Conservation (phyloP, 257 asterid genomes). For the Scutellaria galericulata region DNA sequence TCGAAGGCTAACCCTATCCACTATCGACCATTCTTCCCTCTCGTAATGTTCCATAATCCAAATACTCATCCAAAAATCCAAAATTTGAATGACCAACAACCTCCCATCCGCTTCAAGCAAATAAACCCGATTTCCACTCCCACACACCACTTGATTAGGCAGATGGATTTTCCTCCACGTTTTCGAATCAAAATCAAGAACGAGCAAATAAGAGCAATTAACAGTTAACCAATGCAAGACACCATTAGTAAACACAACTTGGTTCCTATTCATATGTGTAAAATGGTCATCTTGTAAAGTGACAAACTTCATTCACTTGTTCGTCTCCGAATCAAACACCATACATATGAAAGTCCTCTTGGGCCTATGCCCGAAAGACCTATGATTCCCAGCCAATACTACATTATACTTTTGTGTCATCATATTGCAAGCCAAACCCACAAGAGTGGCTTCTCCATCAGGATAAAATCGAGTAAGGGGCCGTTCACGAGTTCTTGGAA, state of each 20-base stretch:
- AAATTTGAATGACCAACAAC: conserved; percentile 75
- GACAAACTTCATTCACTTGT: no score
- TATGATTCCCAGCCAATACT: no score
- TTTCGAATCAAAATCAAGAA: conserved; percentile 63
- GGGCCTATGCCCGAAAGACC: no score
- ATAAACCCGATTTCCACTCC: conserved; percentile 63
- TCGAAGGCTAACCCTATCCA: conserved; percentile 81
- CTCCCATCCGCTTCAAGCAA: conserved; percentile 78
- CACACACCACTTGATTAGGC: conserved; percentile 53
- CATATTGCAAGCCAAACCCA: no score
- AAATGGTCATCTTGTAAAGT: no score
- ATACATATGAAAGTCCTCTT: no score
- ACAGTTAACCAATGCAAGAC: conserved; percentile 87
- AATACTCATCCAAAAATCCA: conserved; percentile 83
- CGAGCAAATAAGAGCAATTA: conserved; percentile 68
- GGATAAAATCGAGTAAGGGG: no score
- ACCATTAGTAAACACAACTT: conserved; percentile 68
- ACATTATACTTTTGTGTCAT: no score
- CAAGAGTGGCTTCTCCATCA: no score
- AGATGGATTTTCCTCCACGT: conserved; percentile 67
- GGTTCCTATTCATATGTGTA: conserved; percentile 83
- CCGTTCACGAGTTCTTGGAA: no score
- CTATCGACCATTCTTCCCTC: conserved; percentile 66
- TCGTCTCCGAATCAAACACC: no score
- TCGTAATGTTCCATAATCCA: conserved; percentile 72